phyloP scores from a whole-genome alignment of 208 protist species.

The Blechomonas ayalai region DNA sequence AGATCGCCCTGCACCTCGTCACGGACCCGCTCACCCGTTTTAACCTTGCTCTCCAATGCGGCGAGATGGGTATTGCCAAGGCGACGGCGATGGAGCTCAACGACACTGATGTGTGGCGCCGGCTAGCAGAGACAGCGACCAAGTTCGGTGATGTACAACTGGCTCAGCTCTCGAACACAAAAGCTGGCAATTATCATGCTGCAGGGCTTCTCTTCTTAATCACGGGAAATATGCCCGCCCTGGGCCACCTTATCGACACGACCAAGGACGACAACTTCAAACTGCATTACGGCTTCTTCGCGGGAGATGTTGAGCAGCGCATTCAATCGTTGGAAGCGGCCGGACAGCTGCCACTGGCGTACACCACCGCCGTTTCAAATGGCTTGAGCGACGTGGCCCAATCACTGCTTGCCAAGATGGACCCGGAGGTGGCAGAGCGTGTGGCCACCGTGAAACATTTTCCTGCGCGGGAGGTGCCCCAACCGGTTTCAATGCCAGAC shows the following conservation, averaged over 20 bases:
- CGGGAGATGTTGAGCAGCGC: conserved; percentile 86
- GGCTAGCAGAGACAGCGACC: conserved; percentile 90
- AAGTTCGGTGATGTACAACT: conserved; percentile 94
- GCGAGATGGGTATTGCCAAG: conserved; percentile 93
- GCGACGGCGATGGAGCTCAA: conserved; percentile 89
- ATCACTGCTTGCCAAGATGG: conserved; percentile 34
- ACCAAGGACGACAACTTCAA: conserved; percentile 81
- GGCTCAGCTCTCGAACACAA: conserved; percentile 93
- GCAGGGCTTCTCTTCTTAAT: conserved; percentile 94
- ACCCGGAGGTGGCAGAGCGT: conserved; percentile 34
- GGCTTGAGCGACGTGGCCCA: conserved; percentile 80
- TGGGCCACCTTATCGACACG: conserved; percentile 90
- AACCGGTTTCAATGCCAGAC: conserved; percentile 23
- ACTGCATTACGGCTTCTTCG: conserved; percentile 93
- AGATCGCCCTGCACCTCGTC: conserved; percentile 98
- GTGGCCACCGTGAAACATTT: conserved; percentile 11
- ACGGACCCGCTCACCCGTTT: conserved; percentile 95
- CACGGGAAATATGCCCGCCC: conserved; percentile 93
- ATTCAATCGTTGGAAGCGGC: conserved; percentile 69
- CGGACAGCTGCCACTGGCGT: conserved; percentile 85
- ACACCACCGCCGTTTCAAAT: conserved; percentile 79
- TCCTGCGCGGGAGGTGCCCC: conserved; percentile 5
- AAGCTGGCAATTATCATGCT: conserved; percentile 90
- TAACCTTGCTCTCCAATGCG: conserved; percentile 97
- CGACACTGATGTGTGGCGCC: conserved; percentile 86